Conservation (phyloP, 306 rosid species). For the Fragaria iinumae region DNA sequence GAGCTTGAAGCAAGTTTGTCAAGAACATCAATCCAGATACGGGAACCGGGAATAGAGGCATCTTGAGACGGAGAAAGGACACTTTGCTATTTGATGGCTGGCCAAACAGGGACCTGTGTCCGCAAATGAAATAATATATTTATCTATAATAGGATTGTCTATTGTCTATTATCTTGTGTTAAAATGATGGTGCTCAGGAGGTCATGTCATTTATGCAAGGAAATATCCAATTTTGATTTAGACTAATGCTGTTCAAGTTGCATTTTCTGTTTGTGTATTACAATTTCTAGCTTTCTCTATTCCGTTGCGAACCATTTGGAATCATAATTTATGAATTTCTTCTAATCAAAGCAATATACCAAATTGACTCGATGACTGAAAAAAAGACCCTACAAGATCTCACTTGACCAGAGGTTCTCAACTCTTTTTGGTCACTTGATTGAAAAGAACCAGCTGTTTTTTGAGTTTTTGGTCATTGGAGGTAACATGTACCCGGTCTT, state of each 20-base stretch:
- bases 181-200: constrained; percentile 11
- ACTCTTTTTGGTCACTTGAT: too few species aligned
- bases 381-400: too few species aligned
- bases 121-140: constrained; percentile 5
- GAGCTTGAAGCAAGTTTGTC: constrained; percentile 77
- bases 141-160: neutral
- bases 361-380: too few species aligned
- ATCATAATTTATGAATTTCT: too few species aligned
- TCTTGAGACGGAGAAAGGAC: constrained; percentile 26
- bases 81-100: neutral
- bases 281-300: neutral
- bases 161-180: neutral
- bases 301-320: neutral
- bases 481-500: too few species aligned
- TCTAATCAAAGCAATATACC: too few species aligned
- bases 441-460: too few species aligned
- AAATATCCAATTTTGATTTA: constrained; percentile 4
- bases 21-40: constrained; percentile 60
- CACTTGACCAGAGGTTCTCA: too few species aligned
- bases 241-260: neutral
- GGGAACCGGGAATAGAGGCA: constrained; percentile 53
- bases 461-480: too few species aligned
- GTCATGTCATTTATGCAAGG: constrained; percentile 9
- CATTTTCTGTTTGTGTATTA: neutral
- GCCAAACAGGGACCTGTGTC: neutral